A percentile compares a stretch with the other conserved stretches of the same genome.
Conservation (phyloP, 805 yeast genomes). For the Lachancea waltii region DNA sequence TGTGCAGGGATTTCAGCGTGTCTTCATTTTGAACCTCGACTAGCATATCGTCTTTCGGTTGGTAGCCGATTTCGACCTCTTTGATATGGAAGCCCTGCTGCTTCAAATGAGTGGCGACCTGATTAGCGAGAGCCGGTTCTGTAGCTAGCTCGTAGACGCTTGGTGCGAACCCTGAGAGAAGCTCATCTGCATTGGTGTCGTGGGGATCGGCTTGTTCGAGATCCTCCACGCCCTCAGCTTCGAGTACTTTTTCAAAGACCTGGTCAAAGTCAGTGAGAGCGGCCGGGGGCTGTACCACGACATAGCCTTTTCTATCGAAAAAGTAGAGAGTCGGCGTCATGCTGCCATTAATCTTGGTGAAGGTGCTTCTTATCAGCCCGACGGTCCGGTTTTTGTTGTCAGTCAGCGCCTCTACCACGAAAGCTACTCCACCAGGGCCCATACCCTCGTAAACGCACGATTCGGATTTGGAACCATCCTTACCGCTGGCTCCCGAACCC, state of each 20-base stretch:
- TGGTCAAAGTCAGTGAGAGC: constrained; percentile 47
- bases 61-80: constrained; percentile 65
- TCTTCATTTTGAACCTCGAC: constrained; percentile 52
- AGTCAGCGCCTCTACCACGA: constrained; percentile 79
- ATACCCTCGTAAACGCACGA: constrained; percentile 75
- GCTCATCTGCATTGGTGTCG: constrained; percentile 17
- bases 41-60: constrained; percentile 55
- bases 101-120: constrained; percentile 53
- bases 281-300: constrained; percentile 43
- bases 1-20: constrained; percentile 44
- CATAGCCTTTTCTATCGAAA: constrained; percentile 73
- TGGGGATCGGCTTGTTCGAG: constrained; percentile 45
- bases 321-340: constrained; percentile 72
- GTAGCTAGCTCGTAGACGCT: constrained; percentile 46
- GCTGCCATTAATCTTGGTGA: constrained; percentile 61
- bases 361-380: constrained; percentile 64
- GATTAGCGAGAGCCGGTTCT: constrained; percentile 56
- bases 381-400: constrained; percentile 84
- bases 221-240: constrained; percentile 69
- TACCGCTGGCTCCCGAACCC: constrained; percentile 56
- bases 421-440: constrained; percentile 88
- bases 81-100: constrained; percentile 45
- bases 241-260: constrained; percentile 68
- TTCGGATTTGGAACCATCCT: constrained; percentile 43
- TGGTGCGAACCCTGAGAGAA: constrained; percentile 17